Conservation (phyloP, 2,329 filamentous ascomycete genomes). For the Calonectria henricotiae region DNA sequence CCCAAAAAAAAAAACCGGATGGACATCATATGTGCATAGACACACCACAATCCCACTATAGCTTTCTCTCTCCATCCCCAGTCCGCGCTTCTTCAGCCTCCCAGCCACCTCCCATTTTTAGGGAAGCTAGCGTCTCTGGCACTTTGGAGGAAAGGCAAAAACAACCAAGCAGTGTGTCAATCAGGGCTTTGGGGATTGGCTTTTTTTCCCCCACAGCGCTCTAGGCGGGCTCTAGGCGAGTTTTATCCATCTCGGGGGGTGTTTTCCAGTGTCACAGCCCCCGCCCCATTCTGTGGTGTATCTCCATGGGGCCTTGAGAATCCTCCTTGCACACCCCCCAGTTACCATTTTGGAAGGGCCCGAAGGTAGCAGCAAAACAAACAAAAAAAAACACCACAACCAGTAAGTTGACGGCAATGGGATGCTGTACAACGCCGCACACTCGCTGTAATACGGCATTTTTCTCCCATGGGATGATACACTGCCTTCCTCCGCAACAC, state of each 20-base stretch:
- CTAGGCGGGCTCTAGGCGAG: constrained; percentile 14
- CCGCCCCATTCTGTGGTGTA: constrained; percentile 18
- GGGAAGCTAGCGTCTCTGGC: constrained; percentile 22
- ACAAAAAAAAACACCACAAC: constrained; percentile 4
- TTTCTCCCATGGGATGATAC: too few species aligned
- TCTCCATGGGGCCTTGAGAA: constrained; percentile 5
- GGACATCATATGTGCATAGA: constrained; percentile 19
- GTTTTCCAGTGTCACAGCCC: constrained; percentile 17
- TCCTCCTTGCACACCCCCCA: constrained; percentile 8
- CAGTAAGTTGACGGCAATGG: neutral
- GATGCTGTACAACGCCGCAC: constrained; percentile 4
- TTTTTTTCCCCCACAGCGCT: constrained; percentile 1
- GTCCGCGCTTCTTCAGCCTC: constrained; percentile 1
- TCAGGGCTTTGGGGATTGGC: constrained; percentile 1
- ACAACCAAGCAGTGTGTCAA: neutral
- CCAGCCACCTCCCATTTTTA: constrained; percentile 25
- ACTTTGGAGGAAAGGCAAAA: neutral
- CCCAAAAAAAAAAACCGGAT: neutral
- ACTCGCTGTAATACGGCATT: constrained; percentile 2
- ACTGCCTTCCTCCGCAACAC: neutral
- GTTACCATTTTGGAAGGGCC: constrained; percentile 10
- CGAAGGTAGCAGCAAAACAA: neutral
- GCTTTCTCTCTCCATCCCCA: neutral
- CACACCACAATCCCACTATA: constrained; percentile 14
- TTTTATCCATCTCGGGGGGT: constrained; percentile 6